Percentiles rank a stretch among this genome's conserved stretches.
Evolutionary conservation across 2,329 filamentous ascomycete species (phyloP).

Genomic region (Diaporthe citri): DNA sequence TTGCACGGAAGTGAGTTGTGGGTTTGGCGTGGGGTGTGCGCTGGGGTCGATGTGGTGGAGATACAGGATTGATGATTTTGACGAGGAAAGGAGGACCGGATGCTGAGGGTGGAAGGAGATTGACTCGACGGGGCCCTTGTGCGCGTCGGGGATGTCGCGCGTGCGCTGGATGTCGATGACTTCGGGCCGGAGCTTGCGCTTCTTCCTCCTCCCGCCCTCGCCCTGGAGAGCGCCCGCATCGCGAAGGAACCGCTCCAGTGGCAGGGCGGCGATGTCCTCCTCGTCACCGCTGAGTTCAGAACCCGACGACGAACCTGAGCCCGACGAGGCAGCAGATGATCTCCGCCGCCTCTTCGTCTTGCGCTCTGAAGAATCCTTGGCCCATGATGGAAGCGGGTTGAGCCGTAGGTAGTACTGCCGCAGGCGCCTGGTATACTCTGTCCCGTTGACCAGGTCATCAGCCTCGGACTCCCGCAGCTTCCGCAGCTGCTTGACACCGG

Average conservation of each 20-base stretch:
- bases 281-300: slow-evolving; percentile 54
- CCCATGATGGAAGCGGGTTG: slow-evolving; percentile 73
- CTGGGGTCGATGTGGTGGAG: slow-evolving; percentile 89
- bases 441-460: slow-evolving; percentile 88
- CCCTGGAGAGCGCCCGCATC: slow-evolving; percentile 77
- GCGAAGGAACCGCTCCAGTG: slow-evolving; percentile 84
- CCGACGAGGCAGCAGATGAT: slow-evolving; percentile 61
- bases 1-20: slow-evolving; percentile 90
- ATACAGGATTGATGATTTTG: slow-evolving; percentile 85
- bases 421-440: slow-evolving; percentile 85
- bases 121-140: slow-evolving; percentile 83
- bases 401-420: slow-evolving; percentile 79
- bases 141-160: slow-evolving; percentile 84
- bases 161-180: slow-evolving; percentile 90
- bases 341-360: slow-evolving; percentile 63
- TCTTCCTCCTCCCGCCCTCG: slow-evolving; percentile 62
- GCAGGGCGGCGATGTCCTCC: slow-evolving; percentile 76
- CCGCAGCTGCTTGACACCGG: slow-evolving; percentile 78
- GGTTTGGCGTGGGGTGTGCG: slow-evolving; percentile 83
- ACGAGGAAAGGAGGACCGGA: slow-evolving; percentile 90
- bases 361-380: slow-evolving; percentile 59
- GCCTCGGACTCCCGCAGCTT: slow-evolving; percentile 85
- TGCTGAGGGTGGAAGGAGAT: slow-evolving; percentile 91
- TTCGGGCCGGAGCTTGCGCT: slow-evolving; percentile 84
- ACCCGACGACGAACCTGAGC: slow-evolving; percentile 49